A percentile compares a stretch with the other conserved stretches of the same genome.
phyloP scores from a whole-genome alignment of 257 asterid genomes.

The Solanum medicagineum region DNA sequence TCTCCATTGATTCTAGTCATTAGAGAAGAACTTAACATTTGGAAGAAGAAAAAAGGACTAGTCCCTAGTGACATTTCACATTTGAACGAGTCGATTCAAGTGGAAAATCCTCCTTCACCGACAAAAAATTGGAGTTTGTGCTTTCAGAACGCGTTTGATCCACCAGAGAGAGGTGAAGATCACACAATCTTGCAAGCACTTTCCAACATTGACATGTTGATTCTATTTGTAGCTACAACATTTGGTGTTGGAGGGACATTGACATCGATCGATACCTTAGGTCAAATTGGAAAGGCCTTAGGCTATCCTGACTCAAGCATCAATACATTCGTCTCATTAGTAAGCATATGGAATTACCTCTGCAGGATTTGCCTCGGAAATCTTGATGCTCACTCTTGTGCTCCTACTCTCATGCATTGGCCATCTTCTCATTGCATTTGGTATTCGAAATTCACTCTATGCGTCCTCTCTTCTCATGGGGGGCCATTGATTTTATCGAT shows the following conservation, averaged over 20 bases:
- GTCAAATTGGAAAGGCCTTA: constrained; percentile 41
- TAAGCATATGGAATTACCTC: constrained; percentile 51
- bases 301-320: constrained; percentile 32
- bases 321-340: constrained; percentile 39
- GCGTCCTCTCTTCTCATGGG: constrained; percentile 27
- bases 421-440: constrained; percentile 43
- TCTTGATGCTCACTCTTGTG: constrained; percentile 23
- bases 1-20: constrained; percentile 17
- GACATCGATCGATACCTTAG: constrained; percentile 45
- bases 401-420: constrained; percentile 34
- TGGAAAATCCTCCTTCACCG: neutral
- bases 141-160: constrained; percentile 10
- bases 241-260: constrained; percentile 45
- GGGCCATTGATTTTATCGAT: constrained; percentile 40
- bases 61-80: neutral
- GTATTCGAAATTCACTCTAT: constrained; percentile 30
- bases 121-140: constrained; percentile 1
- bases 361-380: constrained; percentile 47
- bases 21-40: constrained; percentile 6
- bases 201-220: constrained; percentile 37
- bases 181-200: constrained; percentile 39
- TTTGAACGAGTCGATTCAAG: neutral
- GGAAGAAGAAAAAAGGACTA: constrained; percentile 3
- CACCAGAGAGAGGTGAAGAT: constrained; percentile 39
- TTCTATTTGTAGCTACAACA: constrained; percentile 20